Evolutionary conservation across 1,284 basidiomycete species (phyloP).

Genomic region (Fomitopsis betulina): DNA sequence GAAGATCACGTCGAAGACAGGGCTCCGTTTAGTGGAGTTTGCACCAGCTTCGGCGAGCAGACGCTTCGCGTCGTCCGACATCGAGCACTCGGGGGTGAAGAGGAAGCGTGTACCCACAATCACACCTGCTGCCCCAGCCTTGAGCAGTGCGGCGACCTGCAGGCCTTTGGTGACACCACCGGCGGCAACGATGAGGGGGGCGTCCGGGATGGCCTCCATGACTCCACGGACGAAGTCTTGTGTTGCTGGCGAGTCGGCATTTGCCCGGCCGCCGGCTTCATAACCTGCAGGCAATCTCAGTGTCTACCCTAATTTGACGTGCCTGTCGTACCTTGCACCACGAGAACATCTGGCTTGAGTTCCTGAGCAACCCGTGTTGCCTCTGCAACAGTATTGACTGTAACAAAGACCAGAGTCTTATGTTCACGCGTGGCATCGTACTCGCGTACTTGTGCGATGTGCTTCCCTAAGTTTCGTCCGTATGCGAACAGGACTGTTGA

Average conservation of each 20-base stretch:
- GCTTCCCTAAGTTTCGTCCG: slow-evolving; percentile 44
- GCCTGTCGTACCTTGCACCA: slow-evolving; percentile 61
- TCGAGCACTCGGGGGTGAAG: slow-evolving; percentile 60
- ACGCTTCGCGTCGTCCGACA: slow-evolving; percentile 49
- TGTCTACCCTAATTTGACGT: neutral
- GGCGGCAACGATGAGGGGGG: slow-evolving; percentile 57
- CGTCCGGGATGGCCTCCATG: slow-evolving; percentile 37
- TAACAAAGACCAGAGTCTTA: slow-evolving; percentile 57
- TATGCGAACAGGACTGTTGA: slow-evolving; percentile 72
- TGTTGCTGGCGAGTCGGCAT: slow-evolving; percentile 48
- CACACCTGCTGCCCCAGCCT: slow-evolving; percentile 61
- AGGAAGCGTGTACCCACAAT: slow-evolving; percentile 73
- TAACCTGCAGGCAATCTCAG: slow-evolving; percentile 41
- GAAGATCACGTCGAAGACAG: slow-evolving; percentile 62
- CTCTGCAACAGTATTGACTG: slow-evolving; percentile 54
- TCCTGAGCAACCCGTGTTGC: slow-evolving; percentile 50
- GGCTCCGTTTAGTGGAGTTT: slow-evolving; percentile 51
- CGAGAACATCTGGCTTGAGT: slow-evolving; percentile 66
- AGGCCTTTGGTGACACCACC: slow-evolving; percentile 49
- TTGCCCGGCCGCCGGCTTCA: slow-evolving; percentile 75
- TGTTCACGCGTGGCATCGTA: slow-evolving; percentile 18
- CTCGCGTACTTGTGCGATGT: slow-evolving; percentile 22
- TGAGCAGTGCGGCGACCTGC: slow-evolving; percentile 60
- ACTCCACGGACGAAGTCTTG: slow-evolving; percentile 56
- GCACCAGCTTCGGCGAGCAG: slow-evolving; percentile 50